Base-by-base conservation (phyloP, 441 rosid genomes). In the Corymbia calophylla region DNA sequence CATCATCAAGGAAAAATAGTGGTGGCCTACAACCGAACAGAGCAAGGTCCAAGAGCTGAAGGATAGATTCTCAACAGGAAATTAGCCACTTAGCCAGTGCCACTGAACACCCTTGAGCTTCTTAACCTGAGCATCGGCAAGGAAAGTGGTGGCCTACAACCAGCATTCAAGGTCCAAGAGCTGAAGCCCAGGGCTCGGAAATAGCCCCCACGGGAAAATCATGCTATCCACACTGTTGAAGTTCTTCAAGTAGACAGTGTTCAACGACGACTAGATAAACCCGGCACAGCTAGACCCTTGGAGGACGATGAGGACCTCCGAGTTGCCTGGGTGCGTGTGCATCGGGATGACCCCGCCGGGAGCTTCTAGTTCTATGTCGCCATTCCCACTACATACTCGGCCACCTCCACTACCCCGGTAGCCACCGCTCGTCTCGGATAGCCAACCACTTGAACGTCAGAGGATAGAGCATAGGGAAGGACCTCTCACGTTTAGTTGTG, bases 81-180 rank as follows among this genome's bases (percentile, higher is more conserved):
- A 32, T 68, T 32, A 32, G 80, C 80, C 47, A 18, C 88, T 88
- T 62, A 80, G 70, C 86, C 18, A 7, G 84, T 88, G 80, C 64
- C 90, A 18, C 88, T 82, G 81, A n/a, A 88, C 62, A 35, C 82
- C 84, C 84, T 88, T 84, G 29, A 88, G 90, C 90, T 88, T 88
- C 82, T 88, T 88, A 35, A 62, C 82, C 18, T 55, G 29, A 7
- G 58, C 80, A 11, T 11, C 49, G 8, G 58, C 81, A 7, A 88
- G 90, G 87, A 21, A 88, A 56, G 90, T 84, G 87, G 31, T 1
- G 27, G 29, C 77, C 11, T 39, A 55, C n/a, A 88, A 11, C 3
- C n/a, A 5, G 90, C n/a, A n/a, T n/a, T n/a, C 90, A 31, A 29
- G 32, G 90, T 85, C 90, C 39, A 48, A 12, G 32, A 89, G 85